phyloP scores from a whole-genome alignment of 352 stramenopile genomes.

The Paralagenidium karlingii region DNA sequence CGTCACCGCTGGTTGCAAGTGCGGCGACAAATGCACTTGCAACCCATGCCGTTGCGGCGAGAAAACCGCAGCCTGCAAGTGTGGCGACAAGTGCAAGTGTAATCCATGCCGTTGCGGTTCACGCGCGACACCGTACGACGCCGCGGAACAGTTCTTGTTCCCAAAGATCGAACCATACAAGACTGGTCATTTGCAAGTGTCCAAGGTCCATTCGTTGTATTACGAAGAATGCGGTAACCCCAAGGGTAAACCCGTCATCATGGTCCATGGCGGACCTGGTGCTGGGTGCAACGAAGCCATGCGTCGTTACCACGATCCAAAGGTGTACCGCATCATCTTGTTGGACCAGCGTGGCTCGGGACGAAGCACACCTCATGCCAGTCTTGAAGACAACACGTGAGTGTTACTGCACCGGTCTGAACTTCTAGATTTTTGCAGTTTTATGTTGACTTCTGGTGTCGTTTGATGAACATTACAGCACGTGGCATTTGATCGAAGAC shows the following conservation, averaged over 20 bases:
- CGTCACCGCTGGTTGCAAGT: too few species aligned
- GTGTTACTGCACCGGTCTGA: too few species aligned
- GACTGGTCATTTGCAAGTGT: constrained; percentile 67
- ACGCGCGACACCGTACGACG: too few species aligned
- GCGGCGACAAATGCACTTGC: too few species aligned
- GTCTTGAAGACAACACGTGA: constrained; percentile 81
- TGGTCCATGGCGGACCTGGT: constrained; percentile 90
- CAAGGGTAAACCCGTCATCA: constrained; percentile 83
- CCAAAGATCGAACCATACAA: constrained; percentile 75
- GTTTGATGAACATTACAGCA: constrained; percentile 18
- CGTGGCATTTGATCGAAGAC: constrained; percentile 87
- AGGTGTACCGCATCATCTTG: constrained; percentile 87
- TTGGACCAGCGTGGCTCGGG: constrained; percentile 90
- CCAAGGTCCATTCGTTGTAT: constrained; percentile 77
- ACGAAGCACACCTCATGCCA: constrained; percentile 75
- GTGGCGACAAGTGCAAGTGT: too few species aligned
- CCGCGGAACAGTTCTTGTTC: constrained; percentile 78
- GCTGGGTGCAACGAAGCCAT: constrained; percentile 81
- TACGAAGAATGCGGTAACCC: constrained; percentile 87
- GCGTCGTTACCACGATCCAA: constrained; percentile 87
- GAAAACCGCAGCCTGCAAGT: too few species aligned
- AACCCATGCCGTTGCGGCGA: too few species aligned
- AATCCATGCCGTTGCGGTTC: too few species aligned
- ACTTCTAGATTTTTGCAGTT: too few species aligned
- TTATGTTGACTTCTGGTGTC: too few species aligned